Base-by-base conservation (phyloP, 2,329 filamentous ascomycete species). In the Coniella lustricola region DNA sequence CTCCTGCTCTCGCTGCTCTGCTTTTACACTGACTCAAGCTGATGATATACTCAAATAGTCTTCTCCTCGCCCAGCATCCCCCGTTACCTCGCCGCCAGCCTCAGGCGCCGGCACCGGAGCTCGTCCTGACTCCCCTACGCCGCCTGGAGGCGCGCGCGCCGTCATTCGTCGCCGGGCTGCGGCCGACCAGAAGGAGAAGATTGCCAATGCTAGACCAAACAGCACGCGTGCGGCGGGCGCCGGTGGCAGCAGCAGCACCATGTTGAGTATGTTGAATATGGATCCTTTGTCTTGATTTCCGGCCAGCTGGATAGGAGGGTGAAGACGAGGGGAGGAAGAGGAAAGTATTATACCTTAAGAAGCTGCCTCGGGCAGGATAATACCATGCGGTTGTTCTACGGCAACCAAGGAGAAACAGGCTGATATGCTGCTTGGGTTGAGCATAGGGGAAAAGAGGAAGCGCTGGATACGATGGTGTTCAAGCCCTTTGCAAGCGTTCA, bases 171-270 rank as follows among this genome's bases (percentile, higher is more conserved):
- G 93, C 68, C 89, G 93, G 67, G 91, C 93, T 37, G 93, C 93
- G 25, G 91, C 91, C 61, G 93, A 97, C 68, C 87, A 95, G 74
- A 95, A 95, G 71, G 93, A 97, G 73, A 93, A 94, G 73, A 82
- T 91, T 60, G 90, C 91, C 63, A 98, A 95, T 85, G 86, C 82
- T 57, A 80, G 93, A 59, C 93, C 93, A 44, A 87, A 84, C 67
- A 95, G 87, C 74, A 98, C 93, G 57, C 82, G 93, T 62, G 84
- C 91, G 34, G 93, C 93, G 31, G 93, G 93, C 60, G 93, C 93
- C 16, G 93, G 93, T 58, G 93, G 93, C 57, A 96, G 90, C 67
- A 95, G 86, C 69, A 95, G 89, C 74, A 98, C 93, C 46, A 98
- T 98, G 93, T 77, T 98, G 75, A 91, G 90, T 89, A 85, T 9